Evolutionary conservation across 2,329 filamentous ascomycete species (phyloP).

Genomic region (Colletotrichum neosansevieriae): DNA sequence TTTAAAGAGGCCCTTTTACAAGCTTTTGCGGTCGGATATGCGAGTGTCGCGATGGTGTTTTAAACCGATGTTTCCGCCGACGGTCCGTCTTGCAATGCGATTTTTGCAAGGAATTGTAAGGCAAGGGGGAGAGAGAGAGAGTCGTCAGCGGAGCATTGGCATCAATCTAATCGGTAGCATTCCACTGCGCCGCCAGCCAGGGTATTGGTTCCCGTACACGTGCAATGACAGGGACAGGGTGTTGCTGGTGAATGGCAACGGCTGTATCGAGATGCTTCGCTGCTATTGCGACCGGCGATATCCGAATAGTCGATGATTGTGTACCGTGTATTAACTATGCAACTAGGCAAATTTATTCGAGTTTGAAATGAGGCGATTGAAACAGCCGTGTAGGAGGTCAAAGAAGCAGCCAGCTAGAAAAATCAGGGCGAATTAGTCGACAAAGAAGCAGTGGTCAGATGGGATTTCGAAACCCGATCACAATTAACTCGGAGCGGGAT

Average conservation of each 20-base stretch:
- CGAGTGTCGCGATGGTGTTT: constrained; percentile 39
- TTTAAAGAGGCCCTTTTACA: constrained; percentile 3
- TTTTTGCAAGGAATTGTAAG: not conserved
- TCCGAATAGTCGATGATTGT: not conserved
- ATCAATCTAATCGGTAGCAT: not conserved
- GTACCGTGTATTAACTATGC: not conserved
- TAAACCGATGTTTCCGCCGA: constrained; percentile 36
- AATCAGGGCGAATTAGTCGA: constrained; percentile 27
- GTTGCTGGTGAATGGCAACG: not conserved
- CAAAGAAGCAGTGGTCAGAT: constrained; percentile 21
- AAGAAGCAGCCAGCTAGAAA: no score
- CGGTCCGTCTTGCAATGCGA: constrained; percentile 26
- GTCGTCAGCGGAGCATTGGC: no score
- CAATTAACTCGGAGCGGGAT: constrained; percentile 23
- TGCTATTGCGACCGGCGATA: not conserved
- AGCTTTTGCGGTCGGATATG: constrained; percentile 35
- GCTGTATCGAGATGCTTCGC: not conserved
- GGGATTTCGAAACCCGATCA: constrained; percentile 37
- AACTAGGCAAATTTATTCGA: not conserved
- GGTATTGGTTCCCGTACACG: not conserved
- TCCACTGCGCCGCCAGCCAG: not conserved
- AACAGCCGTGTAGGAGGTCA: not conserved
- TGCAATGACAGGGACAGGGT: not conserved
- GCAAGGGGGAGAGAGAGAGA: not conserved
- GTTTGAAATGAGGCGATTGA: not conserved